phyloP scores from a whole-genome alignment of 352 stramenopile genomes.

The Pythium guiyangense region DNA sequence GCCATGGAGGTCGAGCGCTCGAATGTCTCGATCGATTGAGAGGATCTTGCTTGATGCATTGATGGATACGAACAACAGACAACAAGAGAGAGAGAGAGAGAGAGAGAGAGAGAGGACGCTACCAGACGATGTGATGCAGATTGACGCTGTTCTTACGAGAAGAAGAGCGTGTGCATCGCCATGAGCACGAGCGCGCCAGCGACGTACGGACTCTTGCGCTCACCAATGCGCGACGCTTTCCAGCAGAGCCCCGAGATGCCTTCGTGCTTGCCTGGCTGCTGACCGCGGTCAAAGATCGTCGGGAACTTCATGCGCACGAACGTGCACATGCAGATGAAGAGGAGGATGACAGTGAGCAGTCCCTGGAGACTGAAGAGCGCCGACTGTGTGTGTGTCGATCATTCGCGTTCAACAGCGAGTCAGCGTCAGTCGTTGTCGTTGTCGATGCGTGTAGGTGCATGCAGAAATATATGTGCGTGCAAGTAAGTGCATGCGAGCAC shows the following conservation, averaged over 20 bases:
- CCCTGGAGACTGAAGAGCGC: constrained; percentile 97
- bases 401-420: background rate
- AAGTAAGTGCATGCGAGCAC: no score
- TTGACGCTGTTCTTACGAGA: constrained; percentile 23
- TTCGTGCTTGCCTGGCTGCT: constrained; percentile 83
- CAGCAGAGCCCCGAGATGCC: constrained; percentile 88
- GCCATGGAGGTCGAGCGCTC: no score
- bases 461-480: no score
- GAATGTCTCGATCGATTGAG: no score
- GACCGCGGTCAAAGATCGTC: constrained; percentile 91
- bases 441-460: no score
- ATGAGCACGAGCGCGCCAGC: constrained; percentile 78
- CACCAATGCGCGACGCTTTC: constrained; percentile 90
- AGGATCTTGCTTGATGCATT: no score
- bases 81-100: no score
- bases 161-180: constrained; percentile 91
- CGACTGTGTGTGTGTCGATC: constrained; percentile 78
- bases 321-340: constrained; percentile 97
- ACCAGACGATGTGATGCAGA: no score
- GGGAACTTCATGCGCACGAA: constrained; percentile 95
- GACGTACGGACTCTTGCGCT: constrained; percentile 91
- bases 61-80: background rate
- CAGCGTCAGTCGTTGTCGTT: background rate
- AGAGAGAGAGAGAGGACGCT: no score
- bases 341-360: constrained; percentile 93